Conservation (phyloP, 345 rosid genomes). For the Litchi chinensis region DNA sequence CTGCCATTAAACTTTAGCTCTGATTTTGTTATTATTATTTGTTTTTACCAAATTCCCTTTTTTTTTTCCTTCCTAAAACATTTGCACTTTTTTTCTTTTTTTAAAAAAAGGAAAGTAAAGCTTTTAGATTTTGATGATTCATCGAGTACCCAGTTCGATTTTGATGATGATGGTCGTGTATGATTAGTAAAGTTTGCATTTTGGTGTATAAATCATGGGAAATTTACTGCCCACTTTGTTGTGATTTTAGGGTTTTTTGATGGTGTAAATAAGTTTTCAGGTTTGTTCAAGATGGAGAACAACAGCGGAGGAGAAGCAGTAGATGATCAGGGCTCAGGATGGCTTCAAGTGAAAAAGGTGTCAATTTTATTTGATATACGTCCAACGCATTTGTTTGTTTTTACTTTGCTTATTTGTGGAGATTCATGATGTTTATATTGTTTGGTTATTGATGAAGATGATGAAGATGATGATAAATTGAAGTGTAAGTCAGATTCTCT, state of each 20-base stretch:
- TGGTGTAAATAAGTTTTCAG: background rate
- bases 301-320: conserved; percentile 39
- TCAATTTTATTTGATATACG: background rate
- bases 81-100: background rate
- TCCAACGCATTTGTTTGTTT: background rate
- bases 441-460: conserved; percentile 2
- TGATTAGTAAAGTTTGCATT: conserved; percentile 21
- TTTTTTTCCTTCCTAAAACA: background rate
- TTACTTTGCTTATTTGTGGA: background rate
- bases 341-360: conserved; percentile 76
- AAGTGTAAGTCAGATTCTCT: background rate
- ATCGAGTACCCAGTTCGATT: conserved; percentile 24
- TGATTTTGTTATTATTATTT: background rate
- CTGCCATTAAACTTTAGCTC: background rate
- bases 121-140: background rate
- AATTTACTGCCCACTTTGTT: background rate
- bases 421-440: background rate
- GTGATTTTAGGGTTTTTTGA: conserved; percentile 25
- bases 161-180: conserved; percentile 23
- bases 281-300: conserved; percentile 41
- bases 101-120: background rate
- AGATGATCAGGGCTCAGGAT: conserved; percentile 74
- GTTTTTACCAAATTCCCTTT: background rate
- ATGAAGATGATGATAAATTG: background rate
- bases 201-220: conserved; percentile 18